These are phyloP conservation scores for Sordariomycetes sp. DNA, from an alignment of 2,329 filamentous ascomycete species.

Conservation along the genomic window DNA sequence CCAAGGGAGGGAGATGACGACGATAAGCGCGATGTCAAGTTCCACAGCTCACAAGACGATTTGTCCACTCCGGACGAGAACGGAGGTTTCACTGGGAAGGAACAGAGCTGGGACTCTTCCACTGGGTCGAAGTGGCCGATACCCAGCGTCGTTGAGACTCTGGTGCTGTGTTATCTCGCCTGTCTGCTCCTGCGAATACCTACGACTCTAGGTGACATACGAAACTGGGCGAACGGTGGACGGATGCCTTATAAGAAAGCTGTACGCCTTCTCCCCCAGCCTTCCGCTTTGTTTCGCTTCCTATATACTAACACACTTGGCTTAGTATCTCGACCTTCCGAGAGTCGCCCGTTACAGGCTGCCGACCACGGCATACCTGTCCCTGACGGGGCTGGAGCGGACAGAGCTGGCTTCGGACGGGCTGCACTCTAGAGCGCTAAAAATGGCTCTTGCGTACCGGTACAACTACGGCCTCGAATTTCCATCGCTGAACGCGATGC, in stretches of 20 bases:
- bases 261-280: conserved; percentile 23
- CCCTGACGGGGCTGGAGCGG: background rate
- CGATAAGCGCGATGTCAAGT: background rate
- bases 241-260: conserved; percentile 62
- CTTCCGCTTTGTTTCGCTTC: background rate
- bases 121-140: conserved; percentile 34
- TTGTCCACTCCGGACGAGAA: conserved; percentile 4
- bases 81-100: conserved; percentile 15
- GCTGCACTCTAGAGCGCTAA: background rate
- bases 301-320: background rate
- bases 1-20: conserved; percentile 13
- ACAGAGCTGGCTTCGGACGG: background rate
- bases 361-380: background rate
- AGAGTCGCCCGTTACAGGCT: conserved; percentile 12
- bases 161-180: conserved; percentile 71
- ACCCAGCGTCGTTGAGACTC: conserved; percentile 60
- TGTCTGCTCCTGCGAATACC: conserved; percentile 64
- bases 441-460: conserved; percentile 50
- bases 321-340: conserved; percentile 42
- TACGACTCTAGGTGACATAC: conserved; percentile 60
- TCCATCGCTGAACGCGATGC: conserved; percentile 57
- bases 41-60: conserved; percentile 1
- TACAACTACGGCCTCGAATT: conserved; percentile 57
- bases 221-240: conserved; percentile 51
- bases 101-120: conserved; percentile 29